Conservation (phyloP, 2,329 filamentous ascomycete species). For the Paecilomyces variotii region DNA sequence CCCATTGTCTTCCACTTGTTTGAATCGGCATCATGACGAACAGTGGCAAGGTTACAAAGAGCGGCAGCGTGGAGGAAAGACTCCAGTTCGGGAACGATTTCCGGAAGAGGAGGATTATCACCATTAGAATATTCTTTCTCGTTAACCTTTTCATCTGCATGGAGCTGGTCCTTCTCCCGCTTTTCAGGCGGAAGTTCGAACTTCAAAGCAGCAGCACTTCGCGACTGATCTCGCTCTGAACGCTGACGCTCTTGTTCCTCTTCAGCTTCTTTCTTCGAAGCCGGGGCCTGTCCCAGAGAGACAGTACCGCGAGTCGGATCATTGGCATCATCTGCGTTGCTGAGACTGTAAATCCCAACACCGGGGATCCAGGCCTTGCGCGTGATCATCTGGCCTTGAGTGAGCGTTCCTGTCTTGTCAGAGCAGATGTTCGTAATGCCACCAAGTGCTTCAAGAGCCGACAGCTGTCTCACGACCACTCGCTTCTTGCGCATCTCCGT, state of each 20-base stretch:
- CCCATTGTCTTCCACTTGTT: constrained; percentile 50
- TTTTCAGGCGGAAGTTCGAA: constrained; percentile 54
- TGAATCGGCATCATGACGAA: constrained; percentile 37
- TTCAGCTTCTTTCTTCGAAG: constrained; percentile 21
- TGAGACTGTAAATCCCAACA: constrained; percentile 45
- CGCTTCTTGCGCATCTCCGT: constrained; percentile 46
- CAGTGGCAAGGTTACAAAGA: constrained; percentile 47
- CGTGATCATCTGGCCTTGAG: constrained; percentile 53
- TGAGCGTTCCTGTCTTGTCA: constrained; percentile 50
- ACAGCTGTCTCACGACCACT: constrained; percentile 48
- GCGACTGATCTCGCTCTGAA: constrained; percentile 48
- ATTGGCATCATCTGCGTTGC: constrained; percentile 45
- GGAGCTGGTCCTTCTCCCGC: constrained; percentile 19
- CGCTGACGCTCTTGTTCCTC: constrained; percentile 31
- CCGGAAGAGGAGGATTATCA: constrained; percentile 13
- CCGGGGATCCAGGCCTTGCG: constrained; percentile 50
- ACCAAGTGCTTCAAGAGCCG: constrained; percentile 49
- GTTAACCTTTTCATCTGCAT: constrained; percentile 17
- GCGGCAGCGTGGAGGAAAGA: constrained; percentile 47
- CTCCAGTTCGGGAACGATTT: constrained; percentile 40
- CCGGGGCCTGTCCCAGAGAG: constrained; percentile 26
- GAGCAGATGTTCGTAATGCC: constrained; percentile 52
- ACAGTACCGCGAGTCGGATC: constrained; percentile 47
- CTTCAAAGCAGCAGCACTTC: constrained; percentile 52
- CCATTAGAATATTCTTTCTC: constrained; percentile 12